Evolutionary conservation across 345 rosid species (phyloP).

Genomic region (Carallia pectinifolia): DNA sequence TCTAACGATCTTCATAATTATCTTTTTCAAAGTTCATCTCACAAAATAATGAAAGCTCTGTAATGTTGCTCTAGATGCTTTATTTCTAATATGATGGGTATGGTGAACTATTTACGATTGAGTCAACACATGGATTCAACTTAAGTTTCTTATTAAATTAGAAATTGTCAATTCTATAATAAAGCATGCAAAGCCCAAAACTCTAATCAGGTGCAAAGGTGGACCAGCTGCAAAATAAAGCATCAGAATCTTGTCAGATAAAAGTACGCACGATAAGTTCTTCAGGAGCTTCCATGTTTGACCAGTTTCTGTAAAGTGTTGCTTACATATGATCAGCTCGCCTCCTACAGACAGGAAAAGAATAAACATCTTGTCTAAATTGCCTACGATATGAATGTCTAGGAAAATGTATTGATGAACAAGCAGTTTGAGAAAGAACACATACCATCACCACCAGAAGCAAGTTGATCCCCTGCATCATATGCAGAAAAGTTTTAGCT

Average conservation of each 20-base stretch:
- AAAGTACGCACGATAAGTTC: slow-evolving; percentile 60
- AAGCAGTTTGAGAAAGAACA: neutral
- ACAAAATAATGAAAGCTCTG: neutral
- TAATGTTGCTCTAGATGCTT: neutral
- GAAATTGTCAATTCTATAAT: neutral
- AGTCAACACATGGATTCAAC: neutral
- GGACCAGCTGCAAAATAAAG: slow-evolving; percentile 10
- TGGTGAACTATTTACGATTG: neutral
- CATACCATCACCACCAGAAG: slow-evolving; percentile 98
- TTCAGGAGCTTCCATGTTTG: slow-evolving; percentile 86
- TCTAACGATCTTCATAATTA: too few relatives aligned
- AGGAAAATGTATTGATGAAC: neutral
- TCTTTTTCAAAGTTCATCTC: too few relatives aligned
- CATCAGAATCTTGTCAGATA: slow-evolving; percentile 9
- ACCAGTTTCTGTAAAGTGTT: slow-evolving; percentile 63
- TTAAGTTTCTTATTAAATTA: neutral
- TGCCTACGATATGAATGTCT: neutral
- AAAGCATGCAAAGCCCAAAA: neutral
- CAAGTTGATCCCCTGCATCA: slow-evolving; percentile 79
- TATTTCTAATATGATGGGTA: neutral
- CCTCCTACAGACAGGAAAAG: slow-evolving; percentile 55
- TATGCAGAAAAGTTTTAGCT: slow-evolving; percentile 1
- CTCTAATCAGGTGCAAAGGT: neutral
- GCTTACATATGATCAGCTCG: slow-evolving; percentile 86
- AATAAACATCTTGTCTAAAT: slow-evolving; percentile 2